phyloP scores from a whole-genome alignment of 257 asterid genomes.

The Haberlea rhodopensis region DNA sequence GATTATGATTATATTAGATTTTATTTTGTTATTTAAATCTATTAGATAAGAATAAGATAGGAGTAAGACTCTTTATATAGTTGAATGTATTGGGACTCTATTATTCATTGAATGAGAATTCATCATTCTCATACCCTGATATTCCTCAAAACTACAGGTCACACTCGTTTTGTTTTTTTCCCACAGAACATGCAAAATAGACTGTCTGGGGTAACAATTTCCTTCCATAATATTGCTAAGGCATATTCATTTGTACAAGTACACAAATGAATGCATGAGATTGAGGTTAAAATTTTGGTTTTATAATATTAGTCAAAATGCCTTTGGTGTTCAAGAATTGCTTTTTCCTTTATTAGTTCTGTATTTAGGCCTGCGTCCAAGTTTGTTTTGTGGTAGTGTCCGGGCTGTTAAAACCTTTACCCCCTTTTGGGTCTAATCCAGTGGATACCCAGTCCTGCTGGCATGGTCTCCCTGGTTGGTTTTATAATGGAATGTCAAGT shows the following conservation, averaged over 20 bases:
- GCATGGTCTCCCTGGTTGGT: slow-evolving; percentile 1
- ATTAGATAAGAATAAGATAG: no score
- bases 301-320: slow-evolving; percentile 1
- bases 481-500: slow-evolving; percentile 13
- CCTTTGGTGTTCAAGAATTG: slow-evolving; percentile 8
- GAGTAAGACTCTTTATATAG: no score
- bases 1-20: no score
- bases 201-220: background rate
- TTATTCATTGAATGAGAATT: no score
- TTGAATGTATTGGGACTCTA: no score
- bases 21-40: no score
- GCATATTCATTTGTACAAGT: background rate
- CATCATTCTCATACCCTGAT: no score
- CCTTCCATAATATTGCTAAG: background rate
- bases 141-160: no score
- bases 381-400: background rate
- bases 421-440: background rate
- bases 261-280: background rate
- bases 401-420: background rate
- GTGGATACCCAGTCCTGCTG: background rate
- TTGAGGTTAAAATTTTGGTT: background rate
- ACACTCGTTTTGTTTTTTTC: no score
- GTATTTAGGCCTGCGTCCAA: background rate
- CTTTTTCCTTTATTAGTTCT: slow-evolving; percentile 3
- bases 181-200: background rate